Evolutionary conservation across 257 asterid genomes (phyloP).

Genomic region (Petrea volubilis): DNA sequence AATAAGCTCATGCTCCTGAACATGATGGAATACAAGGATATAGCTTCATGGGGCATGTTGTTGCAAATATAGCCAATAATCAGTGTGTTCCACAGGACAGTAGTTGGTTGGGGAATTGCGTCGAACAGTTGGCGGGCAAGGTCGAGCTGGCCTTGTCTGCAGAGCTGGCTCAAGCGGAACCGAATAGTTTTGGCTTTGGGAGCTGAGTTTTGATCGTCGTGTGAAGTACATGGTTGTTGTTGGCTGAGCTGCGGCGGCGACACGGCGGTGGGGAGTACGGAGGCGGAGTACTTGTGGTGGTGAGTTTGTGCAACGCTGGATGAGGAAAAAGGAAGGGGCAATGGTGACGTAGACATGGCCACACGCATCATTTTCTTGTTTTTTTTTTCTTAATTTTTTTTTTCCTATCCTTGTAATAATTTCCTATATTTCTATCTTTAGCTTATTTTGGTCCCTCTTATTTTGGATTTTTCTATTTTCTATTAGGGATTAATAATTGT

Average conservation of each 20-base stretch:
- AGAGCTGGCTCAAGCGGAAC: slow-evolving; percentile 72
- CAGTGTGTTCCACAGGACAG: slow-evolving; percentile 87
- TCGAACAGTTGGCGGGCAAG: slow-evolving; percentile 87
- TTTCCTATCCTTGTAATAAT: not conserved
- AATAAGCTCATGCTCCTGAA: slow-evolving; percentile 26
- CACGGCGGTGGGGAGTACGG: slow-evolving; percentile 25
- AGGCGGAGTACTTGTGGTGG: slow-evolving; percentile 35
- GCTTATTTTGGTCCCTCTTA: not conserved
- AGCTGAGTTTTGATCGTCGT: slow-evolving; percentile 23
- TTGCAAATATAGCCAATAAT: slow-evolving; percentile 82
- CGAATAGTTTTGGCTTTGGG: slow-evolving; percentile 69
- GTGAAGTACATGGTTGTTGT: slow-evolving; percentile 29
- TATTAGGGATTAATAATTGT: not conserved
- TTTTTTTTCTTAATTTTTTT: too few relatives aligned
- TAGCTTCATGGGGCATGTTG: slow-evolving; percentile 65
- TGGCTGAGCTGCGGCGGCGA: slow-evolving; percentile 28
- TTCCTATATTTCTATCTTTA: not conserved
- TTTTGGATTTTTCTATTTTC: not conserved
- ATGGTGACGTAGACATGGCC: slow-evolving; percentile 48
- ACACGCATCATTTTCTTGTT: slow-evolving; percentile 35
- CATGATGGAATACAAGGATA: slow-evolving; percentile 61
- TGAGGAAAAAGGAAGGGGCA: slow-evolving; percentile 48
- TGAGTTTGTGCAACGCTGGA: slow-evolving; percentile 45
- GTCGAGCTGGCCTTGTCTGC: slow-evolving; percentile 56
- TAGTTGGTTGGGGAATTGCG: slow-evolving; percentile 78